Conservation (phyloP, 2,329 filamentous ascomycete genomes). For the Orbilia brochopaga region DNA sequence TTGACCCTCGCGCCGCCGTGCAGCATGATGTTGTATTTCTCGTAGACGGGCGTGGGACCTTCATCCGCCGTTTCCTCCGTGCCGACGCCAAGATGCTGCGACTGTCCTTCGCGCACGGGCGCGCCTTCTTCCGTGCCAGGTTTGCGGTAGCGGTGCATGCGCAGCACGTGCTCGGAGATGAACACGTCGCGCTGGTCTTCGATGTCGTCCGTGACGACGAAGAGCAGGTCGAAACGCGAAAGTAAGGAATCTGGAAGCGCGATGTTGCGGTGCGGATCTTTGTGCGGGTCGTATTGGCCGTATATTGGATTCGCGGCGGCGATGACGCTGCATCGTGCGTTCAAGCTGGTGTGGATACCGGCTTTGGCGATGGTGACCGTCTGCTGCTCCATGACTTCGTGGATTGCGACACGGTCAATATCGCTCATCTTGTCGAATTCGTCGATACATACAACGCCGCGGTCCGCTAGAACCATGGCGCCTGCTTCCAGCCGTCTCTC, state of each 20-base stretch:
- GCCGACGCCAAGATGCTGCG: slow-evolving; percentile 85
- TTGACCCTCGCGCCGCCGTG: slow-evolving; percentile 86
- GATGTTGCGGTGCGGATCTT: slow-evolving; percentile 98
- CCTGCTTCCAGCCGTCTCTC: slow-evolving; percentile 93
- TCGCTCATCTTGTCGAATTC: slow-evolving; percentile 99
- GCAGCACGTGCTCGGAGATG: slow-evolving; percentile 92
- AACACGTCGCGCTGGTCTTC: slow-evolving; percentile 89
- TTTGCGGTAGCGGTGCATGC: slow-evolving; percentile 95
- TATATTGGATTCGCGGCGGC: slow-evolving; percentile 97
- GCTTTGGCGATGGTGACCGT: slow-evolving; percentile 99
- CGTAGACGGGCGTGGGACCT: slow-evolving; percentile 85
- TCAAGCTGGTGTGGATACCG: slow-evolving; percentile 95
- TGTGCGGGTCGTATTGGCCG: slow-evolving; percentile 97
- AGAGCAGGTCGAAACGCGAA: slow-evolving; percentile 97
- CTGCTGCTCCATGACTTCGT: slow-evolving; percentile 99
- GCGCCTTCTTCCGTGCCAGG: slow-evolving; percentile 92
- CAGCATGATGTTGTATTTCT: slow-evolving; percentile 95
- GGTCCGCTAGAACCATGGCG: slow-evolving; percentile 97
- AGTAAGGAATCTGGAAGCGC: slow-evolving; percentile 93
- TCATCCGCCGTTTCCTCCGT: slow-evolving; percentile 75
- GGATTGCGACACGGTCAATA: slow-evolving; percentile 94
- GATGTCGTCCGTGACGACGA: slow-evolving; percentile 97
- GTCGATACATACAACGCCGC: slow-evolving; percentile 97
- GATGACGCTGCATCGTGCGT: slow-evolving; percentile 93
- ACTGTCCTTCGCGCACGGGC: slow-evolving; percentile 84